Base-by-base conservation (phyloP, 2,329 filamentous ascomycete species). In the Claviceps pusilla region DNA sequence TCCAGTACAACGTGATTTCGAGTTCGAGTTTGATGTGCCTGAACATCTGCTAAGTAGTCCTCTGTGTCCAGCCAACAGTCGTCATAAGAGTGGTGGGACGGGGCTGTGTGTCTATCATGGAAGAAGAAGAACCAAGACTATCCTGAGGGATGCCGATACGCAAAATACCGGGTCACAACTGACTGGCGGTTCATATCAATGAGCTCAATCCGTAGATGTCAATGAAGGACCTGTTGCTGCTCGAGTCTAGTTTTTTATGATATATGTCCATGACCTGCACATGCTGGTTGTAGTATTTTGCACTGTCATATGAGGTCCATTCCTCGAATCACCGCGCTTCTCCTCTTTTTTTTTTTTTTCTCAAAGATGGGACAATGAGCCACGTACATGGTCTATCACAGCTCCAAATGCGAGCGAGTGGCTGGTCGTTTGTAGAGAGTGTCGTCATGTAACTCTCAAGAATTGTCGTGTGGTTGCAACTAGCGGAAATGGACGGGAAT, bases 41-140 rank as follows among this genome's bases (percentile, higher is more conserved):
- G 73, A 78, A 57, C 76, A 79, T 57, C 63, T 76, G 7, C 73
- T 75, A 37, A 73, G 57, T 55, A 78, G 75, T 59, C 75, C 75
- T 16, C 69, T 77, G 65, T 79, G 76, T 54, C 76, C 76, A 2
- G 64, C 74, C 9, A 76, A 78, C 60, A 63, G 63, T 47, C 71
- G 67, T 45, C 71, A 76, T 54, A 61, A 61, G 52, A 70, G 69
- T 14, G 67, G 71, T n/a, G 74, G 75, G 4, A 71, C 66, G 6
- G 75, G 73, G 0, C 56, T 78, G 3, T 79, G 76, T 54, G 74
- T 78, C 2, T 76, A 75, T 57, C 74, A 76, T 51, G 74, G 74
- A 2, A 65, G 73, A 37, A 61, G 64, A 50, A 67, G 57, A 41
- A 52, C 52, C 4, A 42, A 31, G 11, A 59, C 60, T 7, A 50